Conservation (phyloP, 331 rosid species). For the Telfairia occidentalis region DNA sequence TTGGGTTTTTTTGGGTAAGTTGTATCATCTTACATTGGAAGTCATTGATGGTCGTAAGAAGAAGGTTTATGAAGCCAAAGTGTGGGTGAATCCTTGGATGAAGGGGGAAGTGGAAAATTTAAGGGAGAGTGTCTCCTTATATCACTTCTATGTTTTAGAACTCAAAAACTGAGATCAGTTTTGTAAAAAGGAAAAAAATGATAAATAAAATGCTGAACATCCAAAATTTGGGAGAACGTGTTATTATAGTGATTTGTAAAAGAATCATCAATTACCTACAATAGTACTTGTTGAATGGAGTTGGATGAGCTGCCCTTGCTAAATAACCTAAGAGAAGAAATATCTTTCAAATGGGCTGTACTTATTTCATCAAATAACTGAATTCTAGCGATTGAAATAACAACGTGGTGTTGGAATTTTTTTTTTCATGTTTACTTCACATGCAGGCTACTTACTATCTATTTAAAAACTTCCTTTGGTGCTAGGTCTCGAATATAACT, state of each 20-base stretch:
- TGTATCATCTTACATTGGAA: slow-evolving; percentile 46
- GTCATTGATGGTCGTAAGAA: slow-evolving; percentile 42
- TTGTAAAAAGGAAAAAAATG: background rate
- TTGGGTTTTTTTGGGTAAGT: no score
- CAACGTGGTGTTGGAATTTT: no score
- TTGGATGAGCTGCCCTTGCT: slow-evolving; percentile 9
- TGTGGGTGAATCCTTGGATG: slow-evolving; percentile 72
- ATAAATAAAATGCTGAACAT: background rate
- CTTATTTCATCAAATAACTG: slow-evolving; percentile 12
- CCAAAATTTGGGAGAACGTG: background rate
- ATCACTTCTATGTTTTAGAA: background rate
- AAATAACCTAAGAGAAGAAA: slow-evolving; percentile 14
- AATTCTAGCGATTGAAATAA: background rate
- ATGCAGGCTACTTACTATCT: no score
- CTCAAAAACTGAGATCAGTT: background rate
- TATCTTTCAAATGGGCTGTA: slow-evolving; percentile 16
- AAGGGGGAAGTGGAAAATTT: slow-evolving; percentile 6
- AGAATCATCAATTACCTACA: slow-evolving; percentile 14
- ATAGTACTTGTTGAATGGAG: slow-evolving; percentile 10
- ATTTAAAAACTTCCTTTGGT: no score
- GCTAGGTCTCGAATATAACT: slow-evolving; percentile 20
- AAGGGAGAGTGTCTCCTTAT: background rate
- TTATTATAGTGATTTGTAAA: background rate
- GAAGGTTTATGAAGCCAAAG: slow-evolving; percentile 46
- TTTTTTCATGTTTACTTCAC: no score